Evolutionary conservation across 192 early-diverging fungal genomes (phyloP), one percentile per base, ranked within the genome.

Genomic region (Podila epigama): DNA sequence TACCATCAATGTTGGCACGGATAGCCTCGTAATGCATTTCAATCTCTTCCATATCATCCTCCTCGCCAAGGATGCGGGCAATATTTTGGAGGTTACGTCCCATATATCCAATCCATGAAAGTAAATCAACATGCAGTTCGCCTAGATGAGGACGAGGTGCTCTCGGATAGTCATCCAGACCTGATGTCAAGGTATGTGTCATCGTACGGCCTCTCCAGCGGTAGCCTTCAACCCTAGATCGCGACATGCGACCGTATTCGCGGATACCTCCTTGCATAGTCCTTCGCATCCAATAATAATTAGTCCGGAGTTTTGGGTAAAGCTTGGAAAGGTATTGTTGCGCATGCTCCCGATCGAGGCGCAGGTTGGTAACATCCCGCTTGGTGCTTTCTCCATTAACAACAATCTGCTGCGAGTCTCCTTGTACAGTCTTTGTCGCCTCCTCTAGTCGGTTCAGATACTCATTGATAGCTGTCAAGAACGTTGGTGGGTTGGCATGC

Each of bases 121-220:
- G 68, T 16, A 96, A 66, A 71, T 96, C 94, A 7, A 94, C 81
- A 78, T 91, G 96, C 66, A 91, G 80, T 66, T 95, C 93, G 20
- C 87, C 88, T 28, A 84, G 60, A 77, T 89, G 86, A 5, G 95
- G 93, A 25, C 86, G 87, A 6, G 72, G 66, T 0, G 93, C 89
- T 35, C 97, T 86, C 27, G 97, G 97, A 65, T 97, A 98, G 75
- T 98, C 97, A 81, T 98, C 97, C 35, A 98, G 75, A 8, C 96
- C 96, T 29, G 92, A 94, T 0, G 96, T 94, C 56, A 98, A 80
- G 0, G 92, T 93, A 79, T 98, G 96, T 35, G 86, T 85, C 25
- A 80, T 83, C 4, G 92, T 92, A 37, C 95, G 87, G 1, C 97
- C 97, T 44, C 93, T 83, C 97, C 97, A 98, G 15, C 95, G 81